Base-by-base conservation (phyloP, 768 basidiomycete species). In the Sporobolomyces roseus region DNA sequence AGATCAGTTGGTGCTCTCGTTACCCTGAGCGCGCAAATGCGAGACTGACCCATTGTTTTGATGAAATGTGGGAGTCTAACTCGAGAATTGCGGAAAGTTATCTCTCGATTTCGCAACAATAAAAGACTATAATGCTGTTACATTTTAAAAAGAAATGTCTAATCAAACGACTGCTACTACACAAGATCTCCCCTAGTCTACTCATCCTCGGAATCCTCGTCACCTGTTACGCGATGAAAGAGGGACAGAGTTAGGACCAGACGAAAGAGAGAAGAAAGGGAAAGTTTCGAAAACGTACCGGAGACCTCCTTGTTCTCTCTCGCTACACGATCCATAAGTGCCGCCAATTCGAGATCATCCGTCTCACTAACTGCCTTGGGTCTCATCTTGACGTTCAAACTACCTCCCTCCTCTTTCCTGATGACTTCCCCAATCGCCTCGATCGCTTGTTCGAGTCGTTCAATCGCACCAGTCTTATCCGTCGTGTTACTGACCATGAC, bases 331-430 rank as follows among this genome's bases (percentile, higher is more conserved):
- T 89, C 91, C 94, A 99, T 97, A 75, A 96, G 88, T 72, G 92
- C 89, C 1, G 92, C 93, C 71, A 99, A 85, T 78, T 97, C 96
- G 73, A 92, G 89, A 79, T 99, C 96, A 80, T 99, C 96, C 7
- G 90, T 90, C 79, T 97, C 96, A 30, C 91, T 93, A 43, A 99
- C 89, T 3, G 94, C 92, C 83, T 98, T 98, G 68, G 96, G 96
- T 92, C 91, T 93, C 93, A 99, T 97, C 83, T 97, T 98, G 43
- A 99, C 88, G 36, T 89, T 83, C 65, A 98, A 82, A 12, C 90
- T 89, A 53, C 84, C 86, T 3, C 96, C 96, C 7, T 91, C 91
- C 74, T 88, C 85, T 67, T 85, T 83, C 76, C 90, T 87, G 65
- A 99, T 94, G 17, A 87, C 86, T 70, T 80, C 80, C 68, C 91